Base-by-base conservation (phyloP, 2,329 filamentous ascomycete species). In the Colletotrichum aenigma region DNA sequence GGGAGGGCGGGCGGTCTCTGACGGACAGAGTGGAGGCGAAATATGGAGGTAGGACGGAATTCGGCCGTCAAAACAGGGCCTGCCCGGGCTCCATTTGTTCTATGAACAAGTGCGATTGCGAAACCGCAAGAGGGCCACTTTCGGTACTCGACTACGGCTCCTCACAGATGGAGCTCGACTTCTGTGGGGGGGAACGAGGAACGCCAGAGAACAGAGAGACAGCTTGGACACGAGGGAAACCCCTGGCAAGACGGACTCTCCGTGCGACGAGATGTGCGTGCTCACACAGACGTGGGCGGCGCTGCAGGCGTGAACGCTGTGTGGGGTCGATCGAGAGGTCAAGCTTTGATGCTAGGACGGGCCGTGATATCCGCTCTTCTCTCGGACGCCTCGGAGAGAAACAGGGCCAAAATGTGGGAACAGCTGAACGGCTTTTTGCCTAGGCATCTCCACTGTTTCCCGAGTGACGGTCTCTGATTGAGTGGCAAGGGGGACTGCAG, bases 301-400 rank as follows among this genome's bases (percentile, higher is more conserved):
- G 43, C 43, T 48, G 43, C 43, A 48, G 43, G 43, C 43, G 43
- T 38, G 28, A 15, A 52, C n/a, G 30, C 24, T 65, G 60, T n/a
- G 61, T 60, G 61, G 72, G 36, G 68, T 32, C 52, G 71, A 75
- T 68, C 69, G 8, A 62, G 38, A 36, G 30, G 64, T 75, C 73
- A 73, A 73, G 73, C 73, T 75, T 75, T 58, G 70, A 73, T 73
- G 70, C 64, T 52, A 65, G n/a, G 70, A 73, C 70, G 70, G 73
- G 62, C 70, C 70, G 56, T 68, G 43, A 52, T 60, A 60, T 26
- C 70, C 70, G 70, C 73, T 65, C 30, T 52, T 16, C 16, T 64
- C 73, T 73, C 73, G 73, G 73, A 68, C 64, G 30, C 32, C 70
- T 68, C 73, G 70, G 73, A 65, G 64, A 75, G 43, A 69, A 48